Conservation (phyloP, 108 stramenopile species). For the Nannochloropsis granulata region DNA sequence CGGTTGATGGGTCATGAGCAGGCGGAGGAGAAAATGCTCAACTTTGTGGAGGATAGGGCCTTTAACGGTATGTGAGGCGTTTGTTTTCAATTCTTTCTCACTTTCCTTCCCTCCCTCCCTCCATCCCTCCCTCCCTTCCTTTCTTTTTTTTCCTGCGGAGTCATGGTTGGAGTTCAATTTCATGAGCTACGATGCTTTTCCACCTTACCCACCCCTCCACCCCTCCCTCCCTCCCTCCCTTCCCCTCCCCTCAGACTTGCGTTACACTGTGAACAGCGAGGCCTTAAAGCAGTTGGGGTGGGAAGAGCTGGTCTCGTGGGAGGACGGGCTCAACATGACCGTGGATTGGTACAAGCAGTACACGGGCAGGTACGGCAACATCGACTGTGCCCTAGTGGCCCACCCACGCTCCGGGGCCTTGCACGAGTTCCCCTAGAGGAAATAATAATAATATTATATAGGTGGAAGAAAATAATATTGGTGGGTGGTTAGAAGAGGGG, state of each 20-base stretch:
- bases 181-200: not conserved
- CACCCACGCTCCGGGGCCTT: conserved; percentile 59
- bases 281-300: conserved; percentile 68
- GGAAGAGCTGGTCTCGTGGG: conserved; percentile 81
- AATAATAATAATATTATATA: too few relatives aligned
- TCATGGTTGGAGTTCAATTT: too few relatives aligned
- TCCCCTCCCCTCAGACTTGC: conserved; percentile 45
- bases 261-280: conserved; percentile 81
- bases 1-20: conserved; percentile 46
- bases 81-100: too few relatives aligned
- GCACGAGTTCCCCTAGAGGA: not conserved
- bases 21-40: conserved; percentile 2
- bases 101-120: not conserved
- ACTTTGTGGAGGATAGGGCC: conserved; percentile 69
- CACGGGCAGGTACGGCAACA: conserved; percentile 77
- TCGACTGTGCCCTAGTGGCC: conserved; percentile 85
- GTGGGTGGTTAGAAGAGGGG: too few relatives aligned
- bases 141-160: conserved; percentile 47
- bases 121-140: not conserved
- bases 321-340: conserved; percentile 73
- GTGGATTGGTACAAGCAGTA: conserved; percentile 89
- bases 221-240: not conserved
- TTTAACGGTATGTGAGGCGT: conserved; percentile 51
- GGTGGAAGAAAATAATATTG: too few relatives aligned
- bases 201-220: not conserved